Base-by-base conservation (phyloP, 2,329 filamentous ascomycete genomes). In the Colletotrichum shisoi region DNA sequence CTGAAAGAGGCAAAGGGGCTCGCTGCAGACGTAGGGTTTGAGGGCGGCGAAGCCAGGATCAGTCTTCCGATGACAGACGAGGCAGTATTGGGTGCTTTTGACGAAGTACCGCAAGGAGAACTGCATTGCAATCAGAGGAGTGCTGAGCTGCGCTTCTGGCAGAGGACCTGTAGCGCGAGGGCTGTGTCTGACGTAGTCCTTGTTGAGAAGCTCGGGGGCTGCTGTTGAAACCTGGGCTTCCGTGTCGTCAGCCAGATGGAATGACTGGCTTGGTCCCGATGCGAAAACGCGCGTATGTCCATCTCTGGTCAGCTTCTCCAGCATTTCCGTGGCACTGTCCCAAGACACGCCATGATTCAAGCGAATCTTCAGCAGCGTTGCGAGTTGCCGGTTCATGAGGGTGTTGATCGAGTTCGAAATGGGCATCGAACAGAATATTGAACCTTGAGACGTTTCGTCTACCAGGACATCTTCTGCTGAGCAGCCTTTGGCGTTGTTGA, bases 31-130 rank as follows among this genome's bases (percentile, higher is more conserved):
- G 68, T 91, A 92, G 2, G 91, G 91, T 71, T 91, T 92, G 67
- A 93, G 80, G 1, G 90, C 87, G 72, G 89, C 87, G 44, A 94
- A 88, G 0, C 86, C 83, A 1, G 85, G 77, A 42, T 92, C 84
- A 6, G 54, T 48, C 71, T 84, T 89, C 71, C 85, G 85, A 76
- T 96, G 91, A 73, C 94, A 97, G 27, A 94, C 88, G 62, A 96
- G 84, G 76, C 94, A 97, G 76, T 94, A 96, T 61, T 95, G 89
- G 0, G 91, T 93, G 75, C 92, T 97, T 66, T 87, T 89, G 8
- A 91, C 85, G 67, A 97, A 87, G 72, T 93, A 91, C 1, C 89
- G 88, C 31, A 96, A 80, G 0, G 88, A 83, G 71, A 94, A 95
- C 70, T 96, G 91, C 83, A 92, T 91, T 1, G 84, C 83, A 34